A percentile compares a stretch with the other conserved stretches of the same genome.
Conservation (phyloP, 2,329 filamentous ascomycete genomes). For the Emergomyces pasteurianus region DNA sequence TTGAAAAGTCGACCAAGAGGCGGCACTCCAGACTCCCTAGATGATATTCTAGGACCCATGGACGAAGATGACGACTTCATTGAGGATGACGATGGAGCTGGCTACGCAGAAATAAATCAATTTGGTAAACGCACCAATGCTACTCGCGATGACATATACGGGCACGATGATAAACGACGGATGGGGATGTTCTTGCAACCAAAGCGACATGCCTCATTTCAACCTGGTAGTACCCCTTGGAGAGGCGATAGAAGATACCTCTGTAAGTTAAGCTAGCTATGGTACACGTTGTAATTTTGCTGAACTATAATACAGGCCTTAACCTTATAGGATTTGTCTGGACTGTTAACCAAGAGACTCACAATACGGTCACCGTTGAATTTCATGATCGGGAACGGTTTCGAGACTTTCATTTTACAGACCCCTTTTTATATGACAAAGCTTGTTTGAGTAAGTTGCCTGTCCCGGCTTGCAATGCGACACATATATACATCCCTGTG, state of each 20-base stretch:
- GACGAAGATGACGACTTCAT: constrained; percentile 70
- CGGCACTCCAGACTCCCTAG: constrained; percentile 63
- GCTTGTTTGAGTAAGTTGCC: constrained; percentile 60
- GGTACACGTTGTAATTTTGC: constrained; percentile 5
- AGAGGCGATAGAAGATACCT: constrained; percentile 86
- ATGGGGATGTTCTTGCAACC: constrained; percentile 43
- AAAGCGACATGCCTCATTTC: constrained; percentile 71
- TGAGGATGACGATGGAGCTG: constrained; percentile 87
- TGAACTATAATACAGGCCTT: constrained; percentile 37
- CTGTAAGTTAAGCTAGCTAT: constrained; percentile 36
- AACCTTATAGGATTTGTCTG: constrained; percentile 92
- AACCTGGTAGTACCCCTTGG: constrained; percentile 93
- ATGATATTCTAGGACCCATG: constrained; percentile 62
- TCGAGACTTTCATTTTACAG: constrained; percentile 93
- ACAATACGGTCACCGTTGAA: constrained; percentile 89
- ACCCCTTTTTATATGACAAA: constrained; percentile 92
- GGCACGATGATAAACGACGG: constrained; percentile 40
- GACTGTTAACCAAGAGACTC: constrained; percentile 90
- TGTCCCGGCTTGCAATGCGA: not conserved
- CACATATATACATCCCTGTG: not conserved
- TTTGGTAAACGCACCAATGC: constrained; percentile 51
- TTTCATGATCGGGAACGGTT: constrained; percentile 93
- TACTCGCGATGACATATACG: constrained; percentile 35
- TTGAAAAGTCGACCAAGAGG: constrained; percentile 42
- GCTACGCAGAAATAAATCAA: constrained; percentile 59